A percentile compares a stretch with the other conserved stretches of the same genome.
phyloP scores from a whole-genome alignment of 2,329 filamentous ascomycete species.

The Colletotrichum sp. region DNA sequence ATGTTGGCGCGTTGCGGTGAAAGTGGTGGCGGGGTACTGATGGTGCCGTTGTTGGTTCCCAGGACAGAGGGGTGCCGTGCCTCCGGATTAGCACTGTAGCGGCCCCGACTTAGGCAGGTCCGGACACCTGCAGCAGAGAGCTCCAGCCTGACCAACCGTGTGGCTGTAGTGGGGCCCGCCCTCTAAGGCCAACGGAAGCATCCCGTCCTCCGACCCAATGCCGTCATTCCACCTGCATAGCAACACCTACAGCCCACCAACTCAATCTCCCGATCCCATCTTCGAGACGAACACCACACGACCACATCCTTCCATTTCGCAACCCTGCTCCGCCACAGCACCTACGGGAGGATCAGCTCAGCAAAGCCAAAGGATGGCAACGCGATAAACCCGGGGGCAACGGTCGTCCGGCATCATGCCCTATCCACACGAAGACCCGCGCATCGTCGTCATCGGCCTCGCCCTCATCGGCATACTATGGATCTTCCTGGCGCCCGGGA shows the following conservation, averaged over 20 bases:
- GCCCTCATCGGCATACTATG: slow-evolving; percentile 49
- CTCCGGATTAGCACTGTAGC: not conserved
- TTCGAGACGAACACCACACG: not conserved
- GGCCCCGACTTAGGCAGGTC: not conserved
- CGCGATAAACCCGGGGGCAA: not conserved
- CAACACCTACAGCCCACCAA: not conserved
- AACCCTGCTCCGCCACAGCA: not conserved
- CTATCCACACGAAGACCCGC: slow-evolving; percentile 38
- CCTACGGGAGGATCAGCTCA: not conserved
- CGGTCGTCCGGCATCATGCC: slow-evolving; percentile 45
- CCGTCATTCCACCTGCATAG: not conserved
- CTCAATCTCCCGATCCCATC: not conserved
- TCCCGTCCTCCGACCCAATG: slow-evolving; percentile 3
- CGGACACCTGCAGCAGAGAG: not conserved
- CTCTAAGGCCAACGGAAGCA: not conserved
- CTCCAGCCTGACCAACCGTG: not conserved
- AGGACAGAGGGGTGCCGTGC: not conserved
- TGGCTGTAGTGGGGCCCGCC: not conserved
- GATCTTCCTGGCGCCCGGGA: slow-evolving; percentile 39
- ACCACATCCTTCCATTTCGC: not conserved
- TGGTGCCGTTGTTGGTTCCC: not conserved
- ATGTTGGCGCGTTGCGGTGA: not conserved
- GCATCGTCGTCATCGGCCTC: slow-evolving; percentile 41
- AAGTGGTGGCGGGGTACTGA: not conserved
- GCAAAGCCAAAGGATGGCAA: slow-evolving; percentile 2